These are phyloP conservation scores for Aspergillus conjunctus DNA, from an alignment of 495 filamentous ascomycete genomes.

Conservation along the genomic window DNA sequence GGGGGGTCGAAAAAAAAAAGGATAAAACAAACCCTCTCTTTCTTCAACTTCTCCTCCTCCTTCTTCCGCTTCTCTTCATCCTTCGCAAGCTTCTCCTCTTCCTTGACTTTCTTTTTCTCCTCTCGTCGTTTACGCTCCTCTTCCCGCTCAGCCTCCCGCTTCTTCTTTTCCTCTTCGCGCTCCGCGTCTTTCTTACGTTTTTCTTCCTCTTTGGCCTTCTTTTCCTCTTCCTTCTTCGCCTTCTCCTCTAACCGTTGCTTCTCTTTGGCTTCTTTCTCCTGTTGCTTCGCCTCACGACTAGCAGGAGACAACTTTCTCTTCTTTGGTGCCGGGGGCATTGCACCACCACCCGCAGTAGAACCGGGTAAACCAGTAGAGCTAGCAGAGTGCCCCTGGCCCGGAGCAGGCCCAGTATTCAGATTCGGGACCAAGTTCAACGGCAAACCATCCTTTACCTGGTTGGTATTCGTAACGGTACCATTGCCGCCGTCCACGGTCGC, in stretches of 20 bases:
- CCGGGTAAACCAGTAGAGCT: neutral
- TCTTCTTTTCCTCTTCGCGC: constrained; percentile 38
- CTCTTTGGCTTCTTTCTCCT: constrained; percentile 52
- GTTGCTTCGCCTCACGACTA: constrained; percentile 57
- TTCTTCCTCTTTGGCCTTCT: constrained; percentile 35
- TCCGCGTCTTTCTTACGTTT: constrained; percentile 51
- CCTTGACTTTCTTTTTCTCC: constrained; percentile 60
- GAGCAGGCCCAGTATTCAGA: constrained; percentile 4
- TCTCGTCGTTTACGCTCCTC: constrained; percentile 30
- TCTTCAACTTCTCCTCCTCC: constrained; percentile 51
- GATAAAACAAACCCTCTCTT: constrained; percentile 58
- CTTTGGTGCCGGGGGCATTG: constrained; percentile 36
- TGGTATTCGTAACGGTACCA: neutral
- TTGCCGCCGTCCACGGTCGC: neutral
- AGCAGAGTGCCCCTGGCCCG: neutral
- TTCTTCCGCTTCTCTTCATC: constrained; percentile 33
- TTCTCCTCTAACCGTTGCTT: constrained; percentile 47
- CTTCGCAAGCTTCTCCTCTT: constrained; percentile 59
- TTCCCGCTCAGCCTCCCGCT: constrained; percentile 38
- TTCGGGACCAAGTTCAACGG: constrained; percentile 2
- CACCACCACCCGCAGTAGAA: constrained; percentile 2
- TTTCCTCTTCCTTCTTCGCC: constrained; percentile 47
- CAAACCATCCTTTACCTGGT: neutral
- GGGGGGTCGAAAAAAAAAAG: neutral
- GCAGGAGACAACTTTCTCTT: constrained; percentile 56